phyloP scores from a whole-genome alignment of 371 early-diverging fungal species.

The Mucor sp. region DNA sequence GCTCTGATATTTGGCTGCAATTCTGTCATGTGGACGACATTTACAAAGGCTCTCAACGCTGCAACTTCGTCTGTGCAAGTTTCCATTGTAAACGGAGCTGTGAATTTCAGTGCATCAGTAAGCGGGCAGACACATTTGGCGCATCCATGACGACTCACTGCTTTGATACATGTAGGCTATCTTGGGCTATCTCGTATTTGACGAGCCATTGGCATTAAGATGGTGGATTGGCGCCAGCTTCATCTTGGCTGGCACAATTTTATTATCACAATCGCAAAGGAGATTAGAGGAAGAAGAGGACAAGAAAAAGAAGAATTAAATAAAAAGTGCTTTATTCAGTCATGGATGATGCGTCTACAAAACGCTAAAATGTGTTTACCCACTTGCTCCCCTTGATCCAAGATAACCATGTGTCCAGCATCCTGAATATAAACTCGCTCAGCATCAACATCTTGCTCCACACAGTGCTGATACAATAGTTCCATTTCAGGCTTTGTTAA shows the following conservation, averaged over 20 bases:
- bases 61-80: conserved; percentile 71
- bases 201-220: conserved; percentile 66
- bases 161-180: conserved; percentile 51
- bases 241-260: conserved; percentile 64
- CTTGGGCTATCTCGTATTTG: conserved; percentile 66
- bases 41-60: conserved; percentile 75
- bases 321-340: not conserved
- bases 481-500: conserved; percentile 27
- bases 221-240: conserved; percentile 83
- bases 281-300: conserved; percentile 19
- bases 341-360: not conserved
- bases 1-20: conserved; percentile 66
- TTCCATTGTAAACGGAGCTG: conserved; percentile 73
- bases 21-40: conserved; percentile 80
- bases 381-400: conserved; percentile 29
- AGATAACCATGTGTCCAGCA: conserved; percentile 36
- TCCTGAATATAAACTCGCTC: conserved; percentile 7
- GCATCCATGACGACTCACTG: not conserved
- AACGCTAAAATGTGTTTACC: conserved; percentile 17
- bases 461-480: conserved; percentile 22
- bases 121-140: not conserved
- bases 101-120: conserved; percentile 74
- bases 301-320: not conserved
- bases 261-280: conserved; percentile 47
- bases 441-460: conserved; percentile 10